Evolutionary conservation across 2,329 filamentous ascomycete species (phyloP).

Genomic region (Diaporthe nobilis): DNA sequence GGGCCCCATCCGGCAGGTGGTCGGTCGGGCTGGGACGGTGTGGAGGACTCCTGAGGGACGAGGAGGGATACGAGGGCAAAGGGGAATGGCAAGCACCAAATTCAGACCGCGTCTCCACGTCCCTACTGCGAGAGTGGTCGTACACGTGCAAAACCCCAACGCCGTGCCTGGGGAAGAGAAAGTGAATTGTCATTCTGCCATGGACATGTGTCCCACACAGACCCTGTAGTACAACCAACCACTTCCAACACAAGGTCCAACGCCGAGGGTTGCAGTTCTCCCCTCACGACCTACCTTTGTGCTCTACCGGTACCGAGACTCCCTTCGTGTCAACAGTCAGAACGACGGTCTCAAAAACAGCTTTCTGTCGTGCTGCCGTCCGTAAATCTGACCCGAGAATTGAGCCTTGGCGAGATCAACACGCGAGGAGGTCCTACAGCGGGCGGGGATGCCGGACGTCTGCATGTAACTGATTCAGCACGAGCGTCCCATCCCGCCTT

Average conservation of each 20-base stretch:
- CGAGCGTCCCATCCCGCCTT: background rate
- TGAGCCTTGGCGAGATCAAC: slow-evolving; percentile 6
- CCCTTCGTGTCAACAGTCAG: background rate
- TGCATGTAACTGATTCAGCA: slow-evolving; percentile 12
- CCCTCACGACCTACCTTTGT: background rate
- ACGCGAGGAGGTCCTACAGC: background rate
- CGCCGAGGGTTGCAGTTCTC: slow-evolving; percentile 2
- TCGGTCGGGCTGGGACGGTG: background rate
- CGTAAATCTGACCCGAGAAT: background rate
- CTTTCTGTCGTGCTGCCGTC: background rate
- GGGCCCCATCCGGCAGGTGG: slow-evolving; percentile 26
- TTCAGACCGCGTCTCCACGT: background rate
- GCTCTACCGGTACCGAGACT: background rate
- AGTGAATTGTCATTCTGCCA: background rate
- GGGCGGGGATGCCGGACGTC: background rate
- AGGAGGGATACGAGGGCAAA: slow-evolving; percentile 18
- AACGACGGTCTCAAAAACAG: background rate
- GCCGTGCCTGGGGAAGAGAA: background rate
- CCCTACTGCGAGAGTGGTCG: background rate
- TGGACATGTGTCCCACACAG: background rate
- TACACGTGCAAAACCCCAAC: background rate
- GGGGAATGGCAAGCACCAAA: background rate
- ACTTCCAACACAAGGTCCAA: background rate
- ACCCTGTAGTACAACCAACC: background rate
- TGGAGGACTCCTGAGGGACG: background rate